Base-by-base conservation (phyloP, 495 filamentous ascomycete genomes). In the Filosporella fistucella region DNA sequence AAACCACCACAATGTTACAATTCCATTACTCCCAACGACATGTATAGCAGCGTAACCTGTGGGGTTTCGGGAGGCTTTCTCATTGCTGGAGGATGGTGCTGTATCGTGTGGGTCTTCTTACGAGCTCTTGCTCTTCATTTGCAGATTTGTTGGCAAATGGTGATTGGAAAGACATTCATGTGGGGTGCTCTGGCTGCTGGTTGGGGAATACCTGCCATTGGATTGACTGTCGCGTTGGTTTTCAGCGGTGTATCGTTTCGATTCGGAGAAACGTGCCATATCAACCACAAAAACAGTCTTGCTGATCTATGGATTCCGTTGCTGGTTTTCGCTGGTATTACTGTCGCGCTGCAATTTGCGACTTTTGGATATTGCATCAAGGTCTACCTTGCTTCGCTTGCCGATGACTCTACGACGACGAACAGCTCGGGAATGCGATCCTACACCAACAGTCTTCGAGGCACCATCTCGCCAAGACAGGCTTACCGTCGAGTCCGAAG, bases 111-210 rank as follows among this genome's bases (percentile, higher is more conserved):
- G 90, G 82, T 87, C 63, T 96, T 96, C 65, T 72, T 96, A 36
- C 82, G 93, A 41, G 86, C 93, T 3, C 62, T 96, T 33, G 95
- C 91, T 14, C 84, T 98, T 45, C 93, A 98, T 63, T 78, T 98
- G 11, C 94, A 97, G 67, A 95, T 98, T 36, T 95, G 89, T 70
- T 98, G 94, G 94, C 88, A 97, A 61, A 71, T 94, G 16, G 80
- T 91, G 4, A 83, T 94, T 7, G 94, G 93, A 3, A 76, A 78
- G 16, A 89, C 81, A 51, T 96, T 95, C 66, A 96, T 96, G 82
- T 89, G 87, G 77, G 76, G 75, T 51, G 81, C 94, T 10, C 81
- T 95, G 56, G 68, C 78, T 7, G 68, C 78, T 35, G 93, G 94
- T 49, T 95, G 91, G 84, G 89, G 81, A 8, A 71, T 97, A 33